Percentiles rank a stretch among this genome's conserved stretches.
Conservation (phyloP, 495 filamentous ascomycete species). For the Baudoinia panamericana region DNA sequence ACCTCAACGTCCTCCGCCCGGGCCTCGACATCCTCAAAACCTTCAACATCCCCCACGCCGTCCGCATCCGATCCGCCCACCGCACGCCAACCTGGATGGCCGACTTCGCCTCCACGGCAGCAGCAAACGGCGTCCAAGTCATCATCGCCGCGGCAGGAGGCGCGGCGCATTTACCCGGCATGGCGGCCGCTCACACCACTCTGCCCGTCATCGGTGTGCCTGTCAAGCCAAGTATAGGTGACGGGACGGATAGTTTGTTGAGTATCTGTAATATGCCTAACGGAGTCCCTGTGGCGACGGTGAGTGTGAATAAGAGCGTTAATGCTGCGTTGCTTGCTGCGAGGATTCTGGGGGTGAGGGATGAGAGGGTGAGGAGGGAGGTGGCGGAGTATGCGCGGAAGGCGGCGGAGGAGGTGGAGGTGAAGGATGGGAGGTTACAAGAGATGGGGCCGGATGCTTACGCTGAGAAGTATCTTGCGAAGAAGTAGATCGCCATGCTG, state of each 20-base stretch:
- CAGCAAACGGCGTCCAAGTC: conserved; percentile 59
- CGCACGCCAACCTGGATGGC: conserved; percentile 78
- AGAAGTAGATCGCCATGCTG: no score
- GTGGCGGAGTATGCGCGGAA: conserved; percentile 53
- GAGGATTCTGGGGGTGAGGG: conserved; percentile 61
- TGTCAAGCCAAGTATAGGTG: conserved; percentile 70
- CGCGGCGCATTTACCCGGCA: conserved; percentile 83
- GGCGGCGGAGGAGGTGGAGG: conserved; percentile 50
- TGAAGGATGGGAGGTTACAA: conserved; percentile 53
- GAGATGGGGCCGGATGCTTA: conserved; percentile 61
- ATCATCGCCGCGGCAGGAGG: conserved; percentile 94
- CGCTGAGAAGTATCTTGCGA: conserved; percentile 31
- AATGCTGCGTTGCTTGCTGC: conserved; percentile 87
- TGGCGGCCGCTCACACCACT: conserved; percentile 74
- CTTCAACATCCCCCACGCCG: conserved; percentile 61
- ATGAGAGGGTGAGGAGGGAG: conserved; percentile 44
- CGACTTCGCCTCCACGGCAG: conserved; percentile 55
- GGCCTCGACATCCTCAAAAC: conserved; percentile 63
- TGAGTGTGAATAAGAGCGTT: conserved; percentile 84
- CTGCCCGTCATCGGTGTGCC: conserved; percentile 90
- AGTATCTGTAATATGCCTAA: conserved; percentile 89
- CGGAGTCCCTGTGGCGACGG: conserved; percentile 67
- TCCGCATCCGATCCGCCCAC: conserved; percentile 87
- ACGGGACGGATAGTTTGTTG: conserved; percentile 78
- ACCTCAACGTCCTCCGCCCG: conserved; percentile 64